Base-by-base conservation (phyloP, 176 grass and related monocot species). In the Lolium multiflorum region DNA sequence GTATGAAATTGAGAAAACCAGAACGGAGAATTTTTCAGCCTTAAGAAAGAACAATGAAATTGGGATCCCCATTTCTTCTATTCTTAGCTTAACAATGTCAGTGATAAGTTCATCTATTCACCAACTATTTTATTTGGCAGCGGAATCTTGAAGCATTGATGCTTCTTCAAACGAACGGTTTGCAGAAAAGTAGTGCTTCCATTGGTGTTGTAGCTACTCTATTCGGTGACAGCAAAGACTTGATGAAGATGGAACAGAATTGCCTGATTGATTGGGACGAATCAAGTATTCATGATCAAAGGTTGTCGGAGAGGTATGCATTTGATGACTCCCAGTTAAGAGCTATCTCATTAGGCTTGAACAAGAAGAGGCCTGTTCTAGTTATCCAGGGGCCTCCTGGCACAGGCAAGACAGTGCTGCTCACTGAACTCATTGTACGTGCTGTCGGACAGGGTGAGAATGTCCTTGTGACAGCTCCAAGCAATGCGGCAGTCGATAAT, bases 131-230 rank as follows among this genome's bases (percentile, higher is more conserved):
- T 24, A 83, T 87, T 87, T 90, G 83, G 43, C 93, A 98, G 96
- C 86, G 90, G 13, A 98, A 98, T 81, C 92, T 92, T 89, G 96
- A 98, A 92, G 93, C 96, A 64, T 66, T 98, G 71, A 95, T 98
- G 93, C 90, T 94, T 38, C 93, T 98, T 46, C 90, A 92, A 76
- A 96, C 93, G 84, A 95, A 91, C 52, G 96, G 96, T 82, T 84
- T 98, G 77, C 91, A 94, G 67, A 87, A 96, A 81, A 90, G 56
- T 78, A 98, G 94, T 88, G 81, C 83, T 21, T 94, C 96, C 55
- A 98, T 94, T 85, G 83, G 78, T 8, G 56, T 96, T 59, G 90
- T 96, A 78, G 93, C 96, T 83, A 89, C 96, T 79, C 84, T 98
- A 16, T 98, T 98, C 43, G 92, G 93, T 58, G 92, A 94, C 78